A percentile compares a stretch with the other conserved stretches of the same genome.
Evolutionary conservation across 1,139 yeast species (phyloP).

Genomic region (Candida sanyaensis): DNA sequence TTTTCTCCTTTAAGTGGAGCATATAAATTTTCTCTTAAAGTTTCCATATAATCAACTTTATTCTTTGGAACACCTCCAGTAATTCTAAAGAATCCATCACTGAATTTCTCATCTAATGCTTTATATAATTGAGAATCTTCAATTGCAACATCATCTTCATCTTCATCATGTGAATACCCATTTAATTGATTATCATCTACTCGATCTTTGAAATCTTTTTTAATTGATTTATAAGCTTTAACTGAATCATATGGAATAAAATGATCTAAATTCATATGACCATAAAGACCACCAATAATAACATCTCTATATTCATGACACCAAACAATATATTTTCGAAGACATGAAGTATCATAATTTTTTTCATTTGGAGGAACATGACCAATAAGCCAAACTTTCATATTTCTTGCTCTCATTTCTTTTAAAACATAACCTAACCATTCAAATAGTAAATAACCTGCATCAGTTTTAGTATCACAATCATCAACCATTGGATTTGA

Average conservation of each 20-base stretch:
- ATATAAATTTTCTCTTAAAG: constrained; percentile 53
- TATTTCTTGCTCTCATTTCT: constrained; percentile 70
- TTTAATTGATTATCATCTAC: background rate
- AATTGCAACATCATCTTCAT: constrained; percentile 17
- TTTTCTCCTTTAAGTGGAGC: constrained; percentile 45
- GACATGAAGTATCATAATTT: constrained; percentile 72
- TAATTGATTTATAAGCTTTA: constrained; percentile 60
- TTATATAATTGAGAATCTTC: constrained; percentile 18
- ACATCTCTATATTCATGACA: constrained; percentile 79
- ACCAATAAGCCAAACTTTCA: constrained; percentile 86
- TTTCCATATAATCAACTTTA: constrained; percentile 63
- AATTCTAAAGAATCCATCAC: constrained; percentile 24
- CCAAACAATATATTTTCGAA: constrained; percentile 75
- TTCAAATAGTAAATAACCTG: constrained; percentile 73
- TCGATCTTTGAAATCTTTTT: constrained; percentile 17
- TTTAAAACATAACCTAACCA: constrained; percentile 79
- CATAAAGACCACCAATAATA: constrained; percentile 79
- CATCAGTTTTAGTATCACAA: constrained; percentile 70
- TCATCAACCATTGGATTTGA: constrained; percentile 81
- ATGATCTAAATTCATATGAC: constrained; percentile 90
- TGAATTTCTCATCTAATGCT: constrained; percentile 16
- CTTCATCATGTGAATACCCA: constrained; percentile 7
- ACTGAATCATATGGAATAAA: constrained; percentile 75
- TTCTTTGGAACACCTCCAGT: constrained; percentile 66
- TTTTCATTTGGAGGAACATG: constrained; percentile 87